Conservation (phyloP, 1,284 basidiomycete species). For the Malassezia caprae region DNA sequence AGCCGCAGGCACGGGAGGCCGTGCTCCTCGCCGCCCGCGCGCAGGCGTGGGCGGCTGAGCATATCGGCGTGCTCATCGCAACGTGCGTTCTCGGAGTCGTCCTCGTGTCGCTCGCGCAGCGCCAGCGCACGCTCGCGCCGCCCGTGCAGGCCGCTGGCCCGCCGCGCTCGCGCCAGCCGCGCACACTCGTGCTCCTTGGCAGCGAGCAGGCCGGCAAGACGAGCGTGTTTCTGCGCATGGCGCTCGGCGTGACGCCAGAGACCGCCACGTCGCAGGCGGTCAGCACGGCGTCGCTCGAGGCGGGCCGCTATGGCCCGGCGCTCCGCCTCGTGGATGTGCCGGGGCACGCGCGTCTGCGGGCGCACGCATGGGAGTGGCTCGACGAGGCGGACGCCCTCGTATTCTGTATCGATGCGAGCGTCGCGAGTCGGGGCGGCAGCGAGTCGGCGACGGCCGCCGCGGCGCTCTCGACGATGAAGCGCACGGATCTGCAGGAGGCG, state of each 20-base stretch:
- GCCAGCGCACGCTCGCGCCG: neutral
- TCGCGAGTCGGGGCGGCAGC: constrained; percentile 27
- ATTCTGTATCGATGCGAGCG: constrained; percentile 40
- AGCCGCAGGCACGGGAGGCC: neutral
- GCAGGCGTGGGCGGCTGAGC: neutral
- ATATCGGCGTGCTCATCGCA: neutral
- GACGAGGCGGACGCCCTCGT: constrained; percentile 32
- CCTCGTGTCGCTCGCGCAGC: neutral
- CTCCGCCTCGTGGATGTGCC: constrained; percentile 35
- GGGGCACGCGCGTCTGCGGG: constrained; percentile 35
- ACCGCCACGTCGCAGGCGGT: constrained; percentile 31
- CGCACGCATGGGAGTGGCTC: constrained; percentile 25
- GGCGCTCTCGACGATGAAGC: constrained; percentile 10
- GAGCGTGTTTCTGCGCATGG: constrained; percentile 26
- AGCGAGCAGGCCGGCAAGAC: constrained; percentile 37
- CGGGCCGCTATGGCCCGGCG: neutral
- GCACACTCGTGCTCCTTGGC: constrained; percentile 33
- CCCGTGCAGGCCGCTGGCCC: neutral
- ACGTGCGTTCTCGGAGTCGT: neutral
- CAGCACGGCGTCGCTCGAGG: constrained; percentile 15
- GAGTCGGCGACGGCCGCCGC: constrained; percentile 4
- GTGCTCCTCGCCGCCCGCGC: neutral
- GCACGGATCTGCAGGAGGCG: constrained; percentile 15
- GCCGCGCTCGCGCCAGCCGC: neutral
- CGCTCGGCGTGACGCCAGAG: constrained; percentile 28